These are phyloP conservation scores for Sorghum bicolor DNA, from an alignment of 176 grass and related monocot genomes.

Conservation along the genomic window Sorghum_bicolor_NCBIv3 NC_012876.2:5284501-5285000, in stretches of 20 bases:
- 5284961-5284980: conserved; percentile 99
- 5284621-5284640: conserved; percentile 11
- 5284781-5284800: conserved; percentile 81
- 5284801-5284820: conserved; percentile 80
- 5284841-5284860: background rate
- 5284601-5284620: conserved; percentile 86
- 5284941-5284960: conserved; percentile 92
- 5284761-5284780: conserved; percentile 77
- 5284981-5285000: conserved; percentile 92
- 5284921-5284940: conserved; percentile 74
- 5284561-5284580: conserved; percentile 88
- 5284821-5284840: conserved; percentile 30
- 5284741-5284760: conserved; percentile 83
- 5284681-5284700: conserved; percentile 83
- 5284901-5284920: conserved; percentile 95
- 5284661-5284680: conserved; percentile 19
- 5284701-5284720: conserved; percentile 95
- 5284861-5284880: conserved; percentile 27
- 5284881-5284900: conserved; percentile 48
- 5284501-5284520: conserved; percentile 92
- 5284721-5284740: conserved; percentile 98
- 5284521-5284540: conserved; percentile 85
- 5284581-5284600: conserved; percentile 92
- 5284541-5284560: conserved; percentile 76
- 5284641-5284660: background rate